phyloP scores from a whole-genome alignment of 257 asterid genomes.

The Ajuga chamaepitys region DNA sequence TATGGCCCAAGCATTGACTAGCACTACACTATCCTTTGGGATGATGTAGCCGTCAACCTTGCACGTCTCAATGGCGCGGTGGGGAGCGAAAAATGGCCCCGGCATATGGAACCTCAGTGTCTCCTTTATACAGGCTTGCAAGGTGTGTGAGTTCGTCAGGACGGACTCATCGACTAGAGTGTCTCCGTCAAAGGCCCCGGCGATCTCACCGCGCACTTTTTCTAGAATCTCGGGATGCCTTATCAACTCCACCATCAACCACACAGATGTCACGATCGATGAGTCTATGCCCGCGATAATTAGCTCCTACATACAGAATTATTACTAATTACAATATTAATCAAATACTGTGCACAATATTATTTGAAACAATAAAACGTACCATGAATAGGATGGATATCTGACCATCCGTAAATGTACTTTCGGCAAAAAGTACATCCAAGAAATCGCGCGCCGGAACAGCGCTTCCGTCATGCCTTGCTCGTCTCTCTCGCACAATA shows the following conservation, averaged over 20 bases:
- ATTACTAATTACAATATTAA: not conserved
- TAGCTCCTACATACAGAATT: not conserved
- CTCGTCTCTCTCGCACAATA: not conserved
- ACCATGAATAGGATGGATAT: not conserved
- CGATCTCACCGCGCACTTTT: not conserved
- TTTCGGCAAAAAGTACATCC: not conserved
- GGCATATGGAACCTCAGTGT: conserved; percentile 12
- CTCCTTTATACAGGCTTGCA: too few species aligned
- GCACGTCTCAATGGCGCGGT: conserved; percentile 15
- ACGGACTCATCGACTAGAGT: not conserved
- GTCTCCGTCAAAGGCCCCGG: not conserved
- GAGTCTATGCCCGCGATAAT: too few species aligned
- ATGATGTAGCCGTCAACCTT: not conserved
- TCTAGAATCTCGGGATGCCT: not conserved
- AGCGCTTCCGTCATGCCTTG: not conserved
- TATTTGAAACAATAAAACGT: not conserved
- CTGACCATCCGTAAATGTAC: not conserved
- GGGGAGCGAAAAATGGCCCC: conserved; percentile 16
- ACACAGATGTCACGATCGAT: not conserved
- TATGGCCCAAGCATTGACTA: too few species aligned
- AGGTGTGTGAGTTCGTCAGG: not conserved
- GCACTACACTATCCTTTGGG: conserved; percentile 15
- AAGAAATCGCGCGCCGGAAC: not conserved
- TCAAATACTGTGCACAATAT: not conserved
- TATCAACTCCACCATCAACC: conserved; percentile 9